phyloP scores from a whole-genome alignment of 768 basidiomycete species.

The Rhizopogon vinicolor region DNA sequence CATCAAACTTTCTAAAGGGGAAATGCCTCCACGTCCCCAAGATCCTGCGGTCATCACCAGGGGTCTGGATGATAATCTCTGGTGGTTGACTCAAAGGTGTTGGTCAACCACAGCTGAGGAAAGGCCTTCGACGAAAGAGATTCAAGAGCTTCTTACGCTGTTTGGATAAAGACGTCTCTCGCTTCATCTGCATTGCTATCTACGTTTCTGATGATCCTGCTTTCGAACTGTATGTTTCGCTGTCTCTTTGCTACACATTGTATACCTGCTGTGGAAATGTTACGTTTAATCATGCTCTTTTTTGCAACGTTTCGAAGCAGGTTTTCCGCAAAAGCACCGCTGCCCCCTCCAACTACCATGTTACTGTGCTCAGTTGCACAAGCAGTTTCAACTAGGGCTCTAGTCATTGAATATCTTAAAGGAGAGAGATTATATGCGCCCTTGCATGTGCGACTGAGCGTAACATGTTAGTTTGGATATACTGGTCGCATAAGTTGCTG shows the following conservation, averaged over 20 bases:
- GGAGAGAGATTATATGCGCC: too few species aligned
- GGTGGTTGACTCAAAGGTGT: slow-evolving; percentile 38
- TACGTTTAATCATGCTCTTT: not conserved
- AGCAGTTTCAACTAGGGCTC: too few species aligned
- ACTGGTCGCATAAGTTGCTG: too few species aligned
- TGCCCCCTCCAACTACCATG: too few species aligned
- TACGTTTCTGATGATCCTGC: not conserved
- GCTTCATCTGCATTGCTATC: not conserved
- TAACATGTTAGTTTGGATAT: too few species aligned
- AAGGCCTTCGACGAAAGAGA: slow-evolving; percentile 37
- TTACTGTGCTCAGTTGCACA: too few species aligned
- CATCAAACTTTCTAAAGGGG: slow-evolving; percentile 37
- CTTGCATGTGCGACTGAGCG: too few species aligned
- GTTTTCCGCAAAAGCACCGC: too few species aligned
- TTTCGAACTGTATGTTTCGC: not conserved
- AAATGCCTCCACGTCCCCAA: slow-evolving; percentile 37
- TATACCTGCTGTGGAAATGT: not conserved
- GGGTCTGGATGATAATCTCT: slow-evolving; percentile 43
- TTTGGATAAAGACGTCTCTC: slow-evolving; percentile 4
- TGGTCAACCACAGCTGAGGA: slow-evolving; percentile 33
- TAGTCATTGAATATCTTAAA: too few species aligned
- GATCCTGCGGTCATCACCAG: slow-evolving; percentile 29
- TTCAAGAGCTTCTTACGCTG: slow-evolving; percentile 27
- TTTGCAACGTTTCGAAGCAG: too few species aligned
- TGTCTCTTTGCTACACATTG: not conserved